Evolutionary conservation across 169 alveolate species (phyloP).

Genomic region (Cryptosporidium baileyi): DNA sequence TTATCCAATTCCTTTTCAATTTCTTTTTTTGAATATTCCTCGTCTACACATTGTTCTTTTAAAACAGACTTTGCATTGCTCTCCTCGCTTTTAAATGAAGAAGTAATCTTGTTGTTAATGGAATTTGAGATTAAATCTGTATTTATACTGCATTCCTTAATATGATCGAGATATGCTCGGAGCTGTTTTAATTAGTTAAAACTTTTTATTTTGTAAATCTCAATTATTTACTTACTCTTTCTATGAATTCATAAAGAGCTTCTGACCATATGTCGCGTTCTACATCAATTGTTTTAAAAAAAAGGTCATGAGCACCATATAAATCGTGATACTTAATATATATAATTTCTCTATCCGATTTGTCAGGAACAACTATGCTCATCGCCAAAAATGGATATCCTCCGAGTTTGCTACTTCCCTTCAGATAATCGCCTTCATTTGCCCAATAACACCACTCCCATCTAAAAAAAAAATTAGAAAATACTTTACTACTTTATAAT

Average conservation of each 20-base stretch:
- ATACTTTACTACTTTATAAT: neutral
- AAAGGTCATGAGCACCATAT: constrained; percentile 76
- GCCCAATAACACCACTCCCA: constrained; percentile 83
- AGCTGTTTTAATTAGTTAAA: neutral
- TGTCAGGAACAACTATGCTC: constrained; percentile 80
- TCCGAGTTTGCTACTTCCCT: constrained; percentile 76
- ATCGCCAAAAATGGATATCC: constrained; percentile 78
- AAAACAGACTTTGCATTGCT: neutral
- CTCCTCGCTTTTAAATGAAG: neutral
- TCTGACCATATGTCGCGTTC: constrained; percentile 84
- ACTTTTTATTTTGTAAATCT: neutral
- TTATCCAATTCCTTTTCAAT: neutral
- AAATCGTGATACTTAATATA: constrained; percentile 80
- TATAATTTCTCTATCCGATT: constrained; percentile 72
- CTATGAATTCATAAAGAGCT: constrained; percentile 81
- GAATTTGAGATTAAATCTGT: neutral
- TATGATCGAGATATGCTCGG: constrained; percentile 53
- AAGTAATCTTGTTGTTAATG: too few species aligned
- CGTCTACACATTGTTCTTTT: neutral
- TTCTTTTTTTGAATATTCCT: neutral
- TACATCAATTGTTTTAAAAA: constrained; percentile 78
- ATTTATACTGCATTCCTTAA: constrained; percentile 26
- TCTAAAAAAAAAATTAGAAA: constrained; percentile 18
- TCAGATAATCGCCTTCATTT: constrained; percentile 73
- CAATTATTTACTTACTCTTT: constrained; percentile 70